Conservation (phyloP, 2,329 filamentous ascomycete genomes). For the Ophiognomonia clavigignenti-juglandacearum region DNA sequence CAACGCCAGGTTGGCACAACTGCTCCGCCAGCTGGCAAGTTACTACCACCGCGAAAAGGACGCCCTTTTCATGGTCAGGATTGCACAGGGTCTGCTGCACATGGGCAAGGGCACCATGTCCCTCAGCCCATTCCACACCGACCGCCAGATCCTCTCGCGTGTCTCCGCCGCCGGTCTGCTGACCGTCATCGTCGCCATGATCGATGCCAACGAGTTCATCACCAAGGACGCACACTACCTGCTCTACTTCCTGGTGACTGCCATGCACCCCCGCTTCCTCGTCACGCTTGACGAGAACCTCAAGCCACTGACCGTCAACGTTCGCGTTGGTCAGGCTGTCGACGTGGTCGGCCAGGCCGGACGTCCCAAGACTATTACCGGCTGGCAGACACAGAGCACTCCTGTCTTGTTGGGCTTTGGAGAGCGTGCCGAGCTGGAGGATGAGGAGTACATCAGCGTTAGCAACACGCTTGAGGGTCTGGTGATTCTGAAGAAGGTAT, state of each 20-base stretch:
- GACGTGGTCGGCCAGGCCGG: constrained; percentile 97
- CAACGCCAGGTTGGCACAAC: constrained; percentile 91
- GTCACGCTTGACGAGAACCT: constrained; percentile 94
- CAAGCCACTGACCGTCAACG: constrained; percentile 90
- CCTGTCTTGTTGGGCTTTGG: constrained; percentile 92
- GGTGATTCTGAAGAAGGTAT: constrained; percentile 94
- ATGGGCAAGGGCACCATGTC: constrained; percentile 99
- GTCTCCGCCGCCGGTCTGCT: constrained; percentile 87
- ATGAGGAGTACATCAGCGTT: constrained; percentile 93
- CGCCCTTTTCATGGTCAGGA: constrained; percentile 97
- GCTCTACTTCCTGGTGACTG: constrained; percentile 93
- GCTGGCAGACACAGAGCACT: constrained; percentile 99
- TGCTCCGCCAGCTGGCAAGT: constrained; percentile 89
- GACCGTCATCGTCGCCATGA: constrained; percentile 85
- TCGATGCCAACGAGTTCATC: constrained; percentile 86
- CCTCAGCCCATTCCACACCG: constrained; percentile 98
- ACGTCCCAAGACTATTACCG: constrained; percentile 96
- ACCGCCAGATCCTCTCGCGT: constrained; percentile 88
- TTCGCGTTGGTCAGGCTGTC: constrained; percentile 94
- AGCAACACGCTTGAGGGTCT: constrained; percentile 89
- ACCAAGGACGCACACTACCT: constrained; percentile 75
- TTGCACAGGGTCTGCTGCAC: constrained; percentile 93
- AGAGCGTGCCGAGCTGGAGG: constrained; percentile 92
- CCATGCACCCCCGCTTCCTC: constrained; percentile 95
- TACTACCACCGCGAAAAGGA: constrained; percentile 98